Base-by-base conservation (phyloP, 208 protist species). In the Trypanosomatidae sp. region DNA sequence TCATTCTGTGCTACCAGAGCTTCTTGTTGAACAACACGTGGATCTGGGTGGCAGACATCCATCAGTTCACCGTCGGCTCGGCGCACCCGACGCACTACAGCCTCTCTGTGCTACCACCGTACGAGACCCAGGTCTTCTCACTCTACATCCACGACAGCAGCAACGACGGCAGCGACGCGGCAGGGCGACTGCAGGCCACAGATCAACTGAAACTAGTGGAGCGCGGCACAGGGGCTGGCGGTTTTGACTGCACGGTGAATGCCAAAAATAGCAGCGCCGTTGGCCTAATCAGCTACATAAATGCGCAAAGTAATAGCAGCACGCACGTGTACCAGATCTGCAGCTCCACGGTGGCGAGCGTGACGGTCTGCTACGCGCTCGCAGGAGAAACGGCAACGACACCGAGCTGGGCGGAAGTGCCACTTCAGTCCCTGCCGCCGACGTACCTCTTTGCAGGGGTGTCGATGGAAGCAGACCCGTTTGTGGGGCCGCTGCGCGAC, bases 1-100 rank as follows among this genome's bases (percentile, higher is more conserved):
- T 90, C 69, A 80, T 95, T 25, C 67, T 97, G 53, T 97, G 93
- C 81, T 97, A 97, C 75, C 84, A 91, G 72, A 94, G 89, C 71
- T 77, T 60, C 17, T 10, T 69, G 30, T 44, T 87, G 50, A 71
- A 65, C 55, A 76, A 86, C 39, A 47, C 68, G 30, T 97, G 93
- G 91, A 47, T 74, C 22, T 95, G 82, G 69, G 83, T 96, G 33
- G 64, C 82, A 2, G 66, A 88, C 56, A 62, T 92, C 19, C 30
- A 79, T 39, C 72, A 72, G 55, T 97, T 97, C 73, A 83, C 66
- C 15, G 93, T 97, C 17, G 76, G 73, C n/a, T 44, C 59, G 17
- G 88, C 93, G 36, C 82, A 86, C 64, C 93, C 91, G 28, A 85
- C 79, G 2, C 36, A 41, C 67, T 96, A 93, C 75, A 58, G 53